These are phyloP conservation scores for Hypoxylon sp. DNA, from an alignment of 2,329 filamentous ascomycete species.

Conservation along the genomic window DNA sequence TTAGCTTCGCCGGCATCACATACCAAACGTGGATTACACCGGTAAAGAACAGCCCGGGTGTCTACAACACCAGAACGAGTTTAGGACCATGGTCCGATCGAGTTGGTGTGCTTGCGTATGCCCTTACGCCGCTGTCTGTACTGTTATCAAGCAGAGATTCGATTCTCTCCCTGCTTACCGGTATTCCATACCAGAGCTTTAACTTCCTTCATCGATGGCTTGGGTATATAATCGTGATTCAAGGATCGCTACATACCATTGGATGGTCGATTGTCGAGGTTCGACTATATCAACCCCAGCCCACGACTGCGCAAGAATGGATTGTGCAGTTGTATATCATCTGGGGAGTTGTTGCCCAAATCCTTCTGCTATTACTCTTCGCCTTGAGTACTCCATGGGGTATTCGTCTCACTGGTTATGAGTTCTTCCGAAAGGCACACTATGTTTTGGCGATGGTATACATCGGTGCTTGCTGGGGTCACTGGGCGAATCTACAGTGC, in stretches of 20 bases:
- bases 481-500: conserved; percentile 74
- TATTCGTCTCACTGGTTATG: conserved; percentile 75
- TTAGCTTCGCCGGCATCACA: conserved; percentile 72
- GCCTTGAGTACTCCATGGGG: conserved; percentile 65
- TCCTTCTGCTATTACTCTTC: conserved; percentile 68
- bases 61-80: conserved; percentile 70
- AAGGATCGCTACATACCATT: conserved; percentile 74
- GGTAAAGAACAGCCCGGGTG: conserved; percentile 61
- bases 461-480: conserved; percentile 77
- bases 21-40: conserved; percentile 77
- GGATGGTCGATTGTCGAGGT: conserved; percentile 74
- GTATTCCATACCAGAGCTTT: conserved; percentile 79
- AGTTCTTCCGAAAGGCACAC: conserved; percentile 79
- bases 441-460: conserved; percentile 78
- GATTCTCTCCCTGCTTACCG: conserved; percentile 73
- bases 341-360: conserved; percentile 76
- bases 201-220: conserved; percentile 81
- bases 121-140: conserved; percentile 75
- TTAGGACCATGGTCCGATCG: conserved; percentile 75
- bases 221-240: conserved; percentile 75
- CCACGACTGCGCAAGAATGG: conserved; percentile 63
- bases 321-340: conserved; percentile 73
- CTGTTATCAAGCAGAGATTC: conserved; percentile 75
- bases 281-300: conserved; percentile 76
- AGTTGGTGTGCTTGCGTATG: conserved; percentile 75